Evolutionary conservation across 352 stramenopile species (phyloP).

Genomic region (Phytopythium mirpurense): DNA sequence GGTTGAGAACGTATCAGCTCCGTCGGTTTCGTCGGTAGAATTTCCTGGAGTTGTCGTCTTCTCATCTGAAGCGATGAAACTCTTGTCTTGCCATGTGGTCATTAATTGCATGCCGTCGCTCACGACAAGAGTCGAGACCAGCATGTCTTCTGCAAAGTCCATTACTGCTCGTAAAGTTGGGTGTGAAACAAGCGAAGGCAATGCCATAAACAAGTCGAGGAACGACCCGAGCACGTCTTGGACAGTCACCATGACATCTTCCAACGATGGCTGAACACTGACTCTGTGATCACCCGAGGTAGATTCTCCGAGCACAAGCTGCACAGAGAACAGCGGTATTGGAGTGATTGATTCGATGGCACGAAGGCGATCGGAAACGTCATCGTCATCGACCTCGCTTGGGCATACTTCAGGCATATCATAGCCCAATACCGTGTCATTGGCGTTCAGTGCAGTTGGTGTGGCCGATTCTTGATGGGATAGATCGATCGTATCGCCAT

Average conservation of each 20-base stretch:
- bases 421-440: too few relatives aligned
- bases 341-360: constrained; percentile 4
- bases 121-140: neutral
- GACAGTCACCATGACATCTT: neutral
- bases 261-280: neutral
- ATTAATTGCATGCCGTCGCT: neutral
- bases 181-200: neutral
- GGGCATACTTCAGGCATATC: too few relatives aligned
- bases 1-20: constrained; percentile 5
- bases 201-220: constrained; percentile 1
- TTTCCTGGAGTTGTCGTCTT: neutral
- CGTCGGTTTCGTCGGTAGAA: constrained; percentile 1
- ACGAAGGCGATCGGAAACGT: neutral
- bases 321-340: constrained; percentile 14
- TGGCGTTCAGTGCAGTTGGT: neutral
- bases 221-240: neutral
- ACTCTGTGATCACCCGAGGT: neutral
- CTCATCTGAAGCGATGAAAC: neutral
- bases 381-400: neutral
- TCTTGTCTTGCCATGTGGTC: neutral
- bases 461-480: neutral
- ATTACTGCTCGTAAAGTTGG: neutral
- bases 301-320: constrained; percentile 9
- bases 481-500: neutral
- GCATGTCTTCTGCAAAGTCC: constrained; percentile 1